Base-by-base conservation (phyloP, 192 early-diverging fungal genomes). In the Globomyces pollinis-pini region DNA sequence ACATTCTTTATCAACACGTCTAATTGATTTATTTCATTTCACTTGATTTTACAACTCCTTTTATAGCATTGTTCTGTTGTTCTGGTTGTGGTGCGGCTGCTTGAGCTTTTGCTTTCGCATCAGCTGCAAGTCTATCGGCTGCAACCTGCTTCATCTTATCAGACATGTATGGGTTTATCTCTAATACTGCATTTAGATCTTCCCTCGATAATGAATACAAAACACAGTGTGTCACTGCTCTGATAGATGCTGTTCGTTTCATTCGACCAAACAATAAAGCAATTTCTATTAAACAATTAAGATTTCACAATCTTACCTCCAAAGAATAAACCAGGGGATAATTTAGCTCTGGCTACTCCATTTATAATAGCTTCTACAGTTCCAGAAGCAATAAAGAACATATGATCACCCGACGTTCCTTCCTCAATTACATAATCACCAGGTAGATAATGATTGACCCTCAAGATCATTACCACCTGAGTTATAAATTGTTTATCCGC, bases 301-400 rank as follows among this genome's bases (percentile, higher is more conserved):
- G 64, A 57, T 50, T 36, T 72, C 76, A 8, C n/a, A n/a, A 74
- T 70, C 38, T 77, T 66, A 20, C 74, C 74, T 26, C 63, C 63
- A 65, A 75, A 75, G 55, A 71, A 75, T 8, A 62, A 54, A 0
- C 74, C 74, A 35, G 65, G 56, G 33, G 38, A n/a, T 1, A 78
- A 38, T 4, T 58, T 64, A 44, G 64, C 72, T 20, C 69, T 62
- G 31, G 38, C 32, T 5, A 65, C 68, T 5, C 64, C 62, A 30
- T 67, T 65, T 2, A 79, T 68, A 15, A 71, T 63, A 39, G 77
- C 65, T 12, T 70, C 68, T 1, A 79, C 69, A n/a, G 39, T 39
- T 1, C 77, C 77, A 43, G 45, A 58, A 12, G 71, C 39, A 31
- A 79, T 75, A 59, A 79, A 79, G 54, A 69, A 79, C 77, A 79